These are phyloP conservation scores for Echium plantagineum DNA, from an alignment of 257 asterid genomes.

Conservation along the genomic window DNA sequence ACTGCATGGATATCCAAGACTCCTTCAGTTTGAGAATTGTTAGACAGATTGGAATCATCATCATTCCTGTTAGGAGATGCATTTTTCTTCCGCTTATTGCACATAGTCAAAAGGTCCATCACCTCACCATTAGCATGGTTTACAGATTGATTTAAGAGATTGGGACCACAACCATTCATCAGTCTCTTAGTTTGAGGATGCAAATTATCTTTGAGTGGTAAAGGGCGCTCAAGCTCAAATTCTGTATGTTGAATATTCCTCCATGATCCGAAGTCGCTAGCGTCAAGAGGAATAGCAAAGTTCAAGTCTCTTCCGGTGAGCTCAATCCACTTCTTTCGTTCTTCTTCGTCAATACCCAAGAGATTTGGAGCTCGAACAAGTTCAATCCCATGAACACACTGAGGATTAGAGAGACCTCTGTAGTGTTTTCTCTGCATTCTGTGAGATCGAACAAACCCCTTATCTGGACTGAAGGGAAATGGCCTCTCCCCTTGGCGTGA, in stretches of 20 bases:
- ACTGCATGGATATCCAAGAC: conserved; percentile 21
- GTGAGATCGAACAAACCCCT: conserved; percentile 36
- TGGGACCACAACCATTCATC: conserved; percentile 28
- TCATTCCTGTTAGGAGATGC: conserved; percentile 20
- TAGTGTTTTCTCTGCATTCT: conserved; percentile 42
- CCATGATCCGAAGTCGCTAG: conserved; percentile 40
- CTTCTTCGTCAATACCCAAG: conserved; percentile 27
- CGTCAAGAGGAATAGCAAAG: conserved; percentile 33
- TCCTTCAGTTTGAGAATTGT: conserved; percentile 12
- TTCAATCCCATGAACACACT: conserved; percentile 44
- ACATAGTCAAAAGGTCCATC: conserved; percentile 20
- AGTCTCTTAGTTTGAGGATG: conserved; percentile 19
- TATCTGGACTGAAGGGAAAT: conserved; percentile 33
- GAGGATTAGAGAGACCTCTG: conserved; percentile 39
- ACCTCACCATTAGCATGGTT: conserved; percentile 27
- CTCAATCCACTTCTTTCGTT: conserved; percentile 41
- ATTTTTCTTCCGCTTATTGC: conserved; percentile 32
- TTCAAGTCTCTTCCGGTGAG: conserved; percentile 35
- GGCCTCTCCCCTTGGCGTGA: conserved; percentile 41
- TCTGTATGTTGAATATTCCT: conserved; percentile 29
- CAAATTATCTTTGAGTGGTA: conserved; percentile 15
- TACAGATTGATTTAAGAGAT: conserved; percentile 10
- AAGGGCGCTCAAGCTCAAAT: conserved; percentile 29
- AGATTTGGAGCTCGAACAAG: conserved; percentile 35
- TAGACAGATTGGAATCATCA: conserved; percentile 23